phyloP scores from a whole-genome alignment of 805 yeast genomes.

The Gaillardinia entomophila region DNA sequence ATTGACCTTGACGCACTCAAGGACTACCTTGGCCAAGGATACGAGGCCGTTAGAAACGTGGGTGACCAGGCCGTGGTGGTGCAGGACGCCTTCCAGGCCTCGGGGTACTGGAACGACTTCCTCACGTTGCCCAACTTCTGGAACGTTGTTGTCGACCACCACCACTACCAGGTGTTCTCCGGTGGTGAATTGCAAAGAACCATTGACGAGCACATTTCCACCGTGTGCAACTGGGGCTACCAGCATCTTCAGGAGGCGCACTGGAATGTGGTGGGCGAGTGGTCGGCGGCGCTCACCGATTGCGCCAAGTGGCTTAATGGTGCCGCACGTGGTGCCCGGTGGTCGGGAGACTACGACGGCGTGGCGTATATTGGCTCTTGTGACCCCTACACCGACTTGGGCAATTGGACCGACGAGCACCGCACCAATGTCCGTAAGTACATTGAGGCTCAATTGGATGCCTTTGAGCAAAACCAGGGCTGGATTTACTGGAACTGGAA shows the following conservation, averaged over 20 bases:
- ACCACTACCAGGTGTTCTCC: conserved; percentile 33
- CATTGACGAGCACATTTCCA: conserved; percentile 23
- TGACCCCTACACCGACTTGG: conserved; percentile 26
- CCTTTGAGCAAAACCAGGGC: conserved; percentile 44
- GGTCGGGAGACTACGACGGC: conserved; percentile 41
- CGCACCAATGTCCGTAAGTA: conserved; percentile 44
- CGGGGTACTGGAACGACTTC: conserved; percentile 51
- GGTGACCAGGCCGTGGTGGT: conserved; percentile 44
- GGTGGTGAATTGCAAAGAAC: conserved; percentile 16
- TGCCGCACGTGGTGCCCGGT: conserved; percentile 61
- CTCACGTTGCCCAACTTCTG: conserved; percentile 25
- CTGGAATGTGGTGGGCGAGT: conserved; percentile 5
- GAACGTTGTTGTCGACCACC: conserved; percentile 36
- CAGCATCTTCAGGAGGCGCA: neutral
- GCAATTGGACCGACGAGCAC: conserved; percentile 38
- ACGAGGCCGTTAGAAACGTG: conserved; percentile 51
- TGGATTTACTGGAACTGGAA: conserved; percentile 72
- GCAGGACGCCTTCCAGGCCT: conserved; percentile 60
- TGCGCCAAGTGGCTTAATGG: conserved; percentile 69
- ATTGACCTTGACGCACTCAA: conserved; percentile 55
- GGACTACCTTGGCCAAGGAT: conserved; percentile 58
- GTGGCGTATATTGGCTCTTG: conserved; percentile 38
- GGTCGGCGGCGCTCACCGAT: conserved; percentile 52
- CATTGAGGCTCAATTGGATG: conserved; percentile 57
- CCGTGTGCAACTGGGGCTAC: neutral